Percentiles rank a stretch among this genome's conserved stretches.
phyloP scores from a whole-genome alignment of 805 yeast genomes.

The Grigorovia transvaalensis region DNA sequence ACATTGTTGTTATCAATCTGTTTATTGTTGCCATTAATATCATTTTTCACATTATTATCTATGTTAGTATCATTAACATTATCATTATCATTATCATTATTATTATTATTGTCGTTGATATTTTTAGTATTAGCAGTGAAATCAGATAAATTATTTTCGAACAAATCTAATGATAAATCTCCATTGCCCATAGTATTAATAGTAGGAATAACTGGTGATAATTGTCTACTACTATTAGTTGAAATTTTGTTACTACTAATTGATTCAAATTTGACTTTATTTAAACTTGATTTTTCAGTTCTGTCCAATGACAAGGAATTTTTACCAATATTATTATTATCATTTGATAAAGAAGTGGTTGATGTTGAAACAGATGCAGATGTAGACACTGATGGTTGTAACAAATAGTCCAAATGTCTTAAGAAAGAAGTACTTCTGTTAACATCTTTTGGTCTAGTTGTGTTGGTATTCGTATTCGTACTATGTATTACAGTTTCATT shows the following conservation, averaged over 20 bases:
- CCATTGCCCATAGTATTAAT: conserved; percentile 47
- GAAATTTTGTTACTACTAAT: conserved; percentile 24
- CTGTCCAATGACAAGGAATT: not conserved
- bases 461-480: not conserved
- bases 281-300: conserved; percentile 5
- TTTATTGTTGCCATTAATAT: too few species aligned
- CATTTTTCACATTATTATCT: not conserved
- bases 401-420: conserved; percentile 30
- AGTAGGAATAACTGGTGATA: conserved; percentile 31
- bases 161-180: conserved; percentile 34
- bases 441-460: not conserved
- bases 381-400: conserved; percentile 6
- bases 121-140: not conserved
- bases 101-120: not conserved
- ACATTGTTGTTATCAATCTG: not conserved
- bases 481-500: conserved; percentile 12
- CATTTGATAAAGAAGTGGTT: not conserved
- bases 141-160: conserved; percentile 7
- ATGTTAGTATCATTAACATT: not conserved
- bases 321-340: not conserved
- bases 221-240: not conserved
- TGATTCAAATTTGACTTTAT: conserved; percentile 24
- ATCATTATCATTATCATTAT: too few species aligned
- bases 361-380: conserved; percentile 1
- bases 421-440: conserved; percentile 25